Base-by-base conservation (phyloP, 2,329 filamentous ascomycete species). In the Colletotrichum graminicola region DNA sequence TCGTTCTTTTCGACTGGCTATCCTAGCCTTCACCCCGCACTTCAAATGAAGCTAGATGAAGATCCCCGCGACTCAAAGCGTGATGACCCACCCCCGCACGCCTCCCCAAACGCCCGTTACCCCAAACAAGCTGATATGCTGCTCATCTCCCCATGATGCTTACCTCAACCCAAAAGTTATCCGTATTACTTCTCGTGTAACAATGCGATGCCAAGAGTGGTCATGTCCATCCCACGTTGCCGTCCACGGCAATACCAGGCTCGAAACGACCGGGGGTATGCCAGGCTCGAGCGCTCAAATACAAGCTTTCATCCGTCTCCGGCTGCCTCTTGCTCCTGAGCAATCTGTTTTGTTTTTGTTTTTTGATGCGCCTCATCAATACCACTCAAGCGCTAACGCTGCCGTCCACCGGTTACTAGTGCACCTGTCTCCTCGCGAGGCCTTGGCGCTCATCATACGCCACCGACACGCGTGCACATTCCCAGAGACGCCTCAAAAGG, bases 211-310 rank as follows among this genome's bases (percentile, higher is more conserved):
- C 68, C 52, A 45, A 59, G 57, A 21, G 12, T 61, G 39, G 14
- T 34, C 55, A 36, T 45, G 41, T 43, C 45, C 63, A n/a, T 41
- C 65, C 34, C 16, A 18, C 52, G 18, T 41, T n/a, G 43, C 59
- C 52, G 45, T 26, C 36, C 59, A 63, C 41, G 60, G 54, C 52
- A 56, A 61, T n/a, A 55, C 23, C 57, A 61, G 29, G 41, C 54
- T 67, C 60, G 60, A 67, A 71, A 67, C 63, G 49, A 39, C 71
- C 71, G 67, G 71, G 67, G 64, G 67, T 64, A 45, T 18, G 54
- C 45, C 71, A 60, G 67, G 54, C 54, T 60, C 26, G 26, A 47
- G n/a, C 32, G 49, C 36, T 69, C 64, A 57, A 57, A 34, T 57
- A 64, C 62, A 72, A 69, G 29, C 47, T 68, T 72, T 72, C 59